phyloP scores from a whole-genome alignment of 129 eudicot genomes.

The Gnaphalium uliginosum region DNA sequence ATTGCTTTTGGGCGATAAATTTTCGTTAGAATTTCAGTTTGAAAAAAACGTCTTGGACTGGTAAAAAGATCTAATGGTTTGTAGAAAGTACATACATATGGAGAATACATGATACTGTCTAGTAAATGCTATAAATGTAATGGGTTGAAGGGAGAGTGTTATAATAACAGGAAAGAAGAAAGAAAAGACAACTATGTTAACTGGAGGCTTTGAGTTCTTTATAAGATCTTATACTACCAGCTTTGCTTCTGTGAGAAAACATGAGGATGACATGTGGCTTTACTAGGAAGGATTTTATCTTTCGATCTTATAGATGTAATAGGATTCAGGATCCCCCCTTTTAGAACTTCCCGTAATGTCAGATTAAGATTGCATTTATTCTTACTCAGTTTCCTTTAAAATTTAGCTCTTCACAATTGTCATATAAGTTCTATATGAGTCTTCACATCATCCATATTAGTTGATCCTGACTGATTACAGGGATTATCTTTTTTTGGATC shows the following conservation, averaged over 20 bases:
- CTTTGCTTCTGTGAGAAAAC: no score
- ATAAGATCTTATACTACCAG: not conserved
- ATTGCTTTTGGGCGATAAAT: not conserved
- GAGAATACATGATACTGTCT: not conserved
- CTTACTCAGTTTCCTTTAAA: not conserved
- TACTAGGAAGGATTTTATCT: no score
- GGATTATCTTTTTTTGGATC: not conserved
- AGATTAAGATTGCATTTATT: not conserved
- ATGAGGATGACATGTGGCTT: no score
- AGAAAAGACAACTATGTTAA: not conserved
- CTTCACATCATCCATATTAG: no score
- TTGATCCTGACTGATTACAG: no score
- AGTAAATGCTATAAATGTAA: not conserved
- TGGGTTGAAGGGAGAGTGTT: slow-evolving; percentile 9
- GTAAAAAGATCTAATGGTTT: not conserved
- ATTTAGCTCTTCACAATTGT: not conserved
- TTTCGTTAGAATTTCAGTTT: not conserved
- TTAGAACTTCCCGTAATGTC: not conserved
- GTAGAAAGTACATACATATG: not conserved
- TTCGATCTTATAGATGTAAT: no score
- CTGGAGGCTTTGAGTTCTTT: not conserved
- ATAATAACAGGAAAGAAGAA: not conserved
- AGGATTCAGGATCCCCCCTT: not conserved
- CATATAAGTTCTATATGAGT: not conserved
- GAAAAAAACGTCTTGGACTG: not conserved